A percentile compares a stretch with the other conserved stretches of the same genome.
Evolutionary conservation across 2,329 filamentous ascomycete genomes (phyloP).

Genomic region (Sporothrix euskadiensis): DNA sequence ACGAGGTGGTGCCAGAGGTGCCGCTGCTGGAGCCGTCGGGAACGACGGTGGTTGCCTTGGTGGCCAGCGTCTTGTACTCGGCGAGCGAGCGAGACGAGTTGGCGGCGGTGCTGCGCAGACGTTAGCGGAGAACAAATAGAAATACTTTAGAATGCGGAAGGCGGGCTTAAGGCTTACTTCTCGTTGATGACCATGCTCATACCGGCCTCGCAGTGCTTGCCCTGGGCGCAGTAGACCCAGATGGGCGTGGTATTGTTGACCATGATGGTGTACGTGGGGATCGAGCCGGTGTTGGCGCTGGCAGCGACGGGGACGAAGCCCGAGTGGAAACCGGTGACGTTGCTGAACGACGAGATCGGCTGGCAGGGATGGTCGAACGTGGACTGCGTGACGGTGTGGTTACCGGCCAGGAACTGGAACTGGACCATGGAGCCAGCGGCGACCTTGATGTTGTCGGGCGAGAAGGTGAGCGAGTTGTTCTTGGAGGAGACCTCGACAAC

Average conservation of each 20-base stretch:
- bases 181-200: conserved; percentile 79
- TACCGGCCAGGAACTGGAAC: conserved; percentile 66
- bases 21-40: conserved; percentile 35
- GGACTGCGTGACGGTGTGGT: conserved; percentile 80
- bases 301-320: conserved; percentile 66
- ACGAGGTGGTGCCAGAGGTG: conserved; percentile 33
- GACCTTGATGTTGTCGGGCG: conserved; percentile 65
- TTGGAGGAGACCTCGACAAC: conserved; percentile 55
- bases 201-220: conserved; percentile 69
- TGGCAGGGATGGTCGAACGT: conserved; percentile 52
- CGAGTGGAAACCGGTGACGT: conserved; percentile 62
- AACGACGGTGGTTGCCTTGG: conserved; percentile 43
- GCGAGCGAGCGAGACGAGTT: conserved; percentile 56
- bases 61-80: conserved; percentile 49
- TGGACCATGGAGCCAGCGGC: conserved; percentile 63
- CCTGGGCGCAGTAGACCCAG: conserved; percentile 79
- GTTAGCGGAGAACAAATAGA: conserved; percentile 10
- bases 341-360: conserved; percentile 47
- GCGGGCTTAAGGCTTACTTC: conserved; percentile 57
- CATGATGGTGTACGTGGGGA: conserved; percentile 70
- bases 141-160: too few species aligned
- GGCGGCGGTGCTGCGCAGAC: conserved; percentile 45
- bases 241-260: conserved; percentile 69
- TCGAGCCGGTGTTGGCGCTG: conserved; percentile 49
- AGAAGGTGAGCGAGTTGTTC: conserved; percentile 61